Evolutionary conservation across 805 yeast species (phyloP).

Genomic region (Sungouiella thailandica): DNA sequence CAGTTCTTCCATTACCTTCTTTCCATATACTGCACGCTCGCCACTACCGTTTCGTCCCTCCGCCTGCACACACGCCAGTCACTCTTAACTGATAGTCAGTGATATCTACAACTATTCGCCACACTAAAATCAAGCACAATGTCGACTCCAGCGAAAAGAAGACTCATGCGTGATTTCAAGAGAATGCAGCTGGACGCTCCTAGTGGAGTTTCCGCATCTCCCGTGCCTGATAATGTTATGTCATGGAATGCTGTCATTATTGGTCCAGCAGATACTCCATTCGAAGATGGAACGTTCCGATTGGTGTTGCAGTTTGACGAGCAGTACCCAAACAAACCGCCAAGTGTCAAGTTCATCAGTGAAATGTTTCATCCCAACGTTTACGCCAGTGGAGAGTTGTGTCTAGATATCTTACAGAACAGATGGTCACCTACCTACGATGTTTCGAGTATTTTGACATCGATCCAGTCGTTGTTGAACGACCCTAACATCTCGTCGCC

Average conservation of each 20-base stretch:
- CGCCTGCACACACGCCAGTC: neutral
- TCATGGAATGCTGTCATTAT: conserved; percentile 97
- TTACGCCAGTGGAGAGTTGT: conserved; percentile 90
- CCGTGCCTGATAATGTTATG: conserved; percentile 95
- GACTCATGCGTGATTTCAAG: conserved; percentile 97
- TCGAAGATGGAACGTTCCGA: conserved; percentile 95
- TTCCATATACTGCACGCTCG: too few relatives aligned
- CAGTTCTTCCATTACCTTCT: too few relatives aligned
- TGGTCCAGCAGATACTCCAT: conserved; percentile 97
- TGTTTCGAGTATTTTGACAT: conserved; percentile 90
- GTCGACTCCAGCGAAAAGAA: conserved; percentile 99
- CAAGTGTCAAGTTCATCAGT: conserved; percentile 81
- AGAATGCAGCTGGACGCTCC: conserved; percentile 98
- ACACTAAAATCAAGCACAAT: conserved; percentile 28
- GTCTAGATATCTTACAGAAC: conserved; percentile 92
- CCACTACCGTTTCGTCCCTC: too few relatives aligned
- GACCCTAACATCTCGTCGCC: conserved; percentile 97
- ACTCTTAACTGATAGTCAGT: too few relatives aligned
- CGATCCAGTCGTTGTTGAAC: conserved; percentile 85
- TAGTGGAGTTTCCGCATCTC: conserved; percentile 96
- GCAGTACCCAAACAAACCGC: conserved; percentile 97
- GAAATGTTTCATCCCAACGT: conserved; percentile 99
- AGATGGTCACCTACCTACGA: conserved; percentile 99
- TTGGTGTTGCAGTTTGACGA: conserved; percentile 86
- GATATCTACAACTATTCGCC: neutral